Evolutionary conservation across 768 basidiomycete species (phyloP), one percentile per base, ranked within the genome.

Genomic region (Leccinellum albellum): DNA sequence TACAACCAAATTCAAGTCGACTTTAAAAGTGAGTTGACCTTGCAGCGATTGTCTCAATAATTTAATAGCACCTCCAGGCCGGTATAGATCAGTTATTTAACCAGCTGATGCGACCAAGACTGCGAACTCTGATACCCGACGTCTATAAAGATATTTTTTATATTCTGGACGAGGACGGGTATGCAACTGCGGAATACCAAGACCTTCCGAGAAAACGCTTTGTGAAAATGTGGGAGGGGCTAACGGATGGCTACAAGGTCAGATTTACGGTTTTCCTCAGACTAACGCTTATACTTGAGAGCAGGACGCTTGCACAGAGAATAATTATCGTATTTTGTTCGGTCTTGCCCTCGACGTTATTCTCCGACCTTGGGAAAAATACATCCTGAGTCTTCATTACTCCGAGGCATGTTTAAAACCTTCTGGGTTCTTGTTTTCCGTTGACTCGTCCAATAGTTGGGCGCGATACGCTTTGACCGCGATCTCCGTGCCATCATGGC

Each of bases 81-180:
- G 92, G 95, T 15, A 76, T 97, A 26, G 97, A 99, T 64, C 93
- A 96, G 64, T 78, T 98, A 35, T 98, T 98, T 78, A 98, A 94
- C 64, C 96, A 98, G 68, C 78, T 98, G 10, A 81, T 95, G 64
- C 83, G 95, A 20, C 95, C 97, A 0, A 87, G 86, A 57, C 72
- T 99, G 49, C 85, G 97, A 24, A 89, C 83, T 33, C 77, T 98
- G 47, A 79, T 98, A 48, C 74, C 84, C 6, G 97, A 98, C 59
- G 82, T 94, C 7, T 97, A 96, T 74, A 94, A 88, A 68, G 95
- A 95, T 61, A 81, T 94, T 7, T 84, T 85, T 5, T 98, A 99
- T 68, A 71, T 89, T 23, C 76, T 98, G 14, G 94, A 97, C 65
- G 96, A 98, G 52, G 94, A 97, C 58, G 76, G 76, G 0, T 98